These are phyloP conservation scores for Hawksworthiomyces lignivorus DNA, from an alignment of 2,329 filamentous ascomycete species.

Conservation along the genomic window DNA sequence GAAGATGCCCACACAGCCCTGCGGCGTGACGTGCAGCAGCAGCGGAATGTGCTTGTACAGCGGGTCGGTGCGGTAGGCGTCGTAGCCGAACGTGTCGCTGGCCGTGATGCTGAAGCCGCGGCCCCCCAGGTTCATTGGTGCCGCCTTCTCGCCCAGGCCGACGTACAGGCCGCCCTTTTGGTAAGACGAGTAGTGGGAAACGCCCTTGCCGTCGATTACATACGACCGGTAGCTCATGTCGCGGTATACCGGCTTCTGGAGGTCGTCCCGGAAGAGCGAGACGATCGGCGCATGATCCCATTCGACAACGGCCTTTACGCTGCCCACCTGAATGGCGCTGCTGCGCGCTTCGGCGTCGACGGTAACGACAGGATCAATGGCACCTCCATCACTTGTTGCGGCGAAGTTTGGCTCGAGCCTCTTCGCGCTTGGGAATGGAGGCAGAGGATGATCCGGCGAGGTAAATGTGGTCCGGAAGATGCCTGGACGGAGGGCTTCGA, in stretches of 20 bases:
- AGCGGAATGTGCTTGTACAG: slow-evolving; percentile 71
- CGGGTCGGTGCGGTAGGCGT: slow-evolving; percentile 62
- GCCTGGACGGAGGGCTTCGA: slow-evolving; percentile 54
- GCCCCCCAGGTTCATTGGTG: slow-evolving; percentile 63
- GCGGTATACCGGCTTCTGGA: slow-evolving; percentile 46
- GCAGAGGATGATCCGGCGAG: slow-evolving; percentile 52
- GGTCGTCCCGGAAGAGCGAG: slow-evolving; percentile 42
- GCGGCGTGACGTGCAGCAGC: slow-evolving; percentile 57
- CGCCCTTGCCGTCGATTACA: slow-evolving; percentile 45
- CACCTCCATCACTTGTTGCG: too few species aligned
- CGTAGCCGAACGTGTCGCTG: slow-evolving; percentile 67
- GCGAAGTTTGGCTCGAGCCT: slow-evolving; percentile 21
- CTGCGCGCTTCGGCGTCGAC: slow-evolving; percentile 25
- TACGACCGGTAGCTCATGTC: slow-evolving; percentile 63
- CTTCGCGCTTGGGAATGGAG: slow-evolving; percentile 54
- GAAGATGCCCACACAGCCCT: slow-evolving; percentile 59
- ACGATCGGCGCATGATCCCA: slow-evolving; percentile 53
- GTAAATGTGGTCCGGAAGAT: slow-evolving; percentile 63
- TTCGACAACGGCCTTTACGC: slow-evolving; percentile 47
- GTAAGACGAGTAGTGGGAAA: slow-evolving; percentile 54
- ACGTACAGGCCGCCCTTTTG: slow-evolving; percentile 54
- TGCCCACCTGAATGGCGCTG: slow-evolving; percentile 37
- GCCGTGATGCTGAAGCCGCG: slow-evolving; percentile 59
- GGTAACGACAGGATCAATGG: too few species aligned
- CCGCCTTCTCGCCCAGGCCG: slow-evolving; percentile 64